Conservation (phyloP, 495 filamentous ascomycete species). For the Pseudotulostoma volvatum region DNA sequence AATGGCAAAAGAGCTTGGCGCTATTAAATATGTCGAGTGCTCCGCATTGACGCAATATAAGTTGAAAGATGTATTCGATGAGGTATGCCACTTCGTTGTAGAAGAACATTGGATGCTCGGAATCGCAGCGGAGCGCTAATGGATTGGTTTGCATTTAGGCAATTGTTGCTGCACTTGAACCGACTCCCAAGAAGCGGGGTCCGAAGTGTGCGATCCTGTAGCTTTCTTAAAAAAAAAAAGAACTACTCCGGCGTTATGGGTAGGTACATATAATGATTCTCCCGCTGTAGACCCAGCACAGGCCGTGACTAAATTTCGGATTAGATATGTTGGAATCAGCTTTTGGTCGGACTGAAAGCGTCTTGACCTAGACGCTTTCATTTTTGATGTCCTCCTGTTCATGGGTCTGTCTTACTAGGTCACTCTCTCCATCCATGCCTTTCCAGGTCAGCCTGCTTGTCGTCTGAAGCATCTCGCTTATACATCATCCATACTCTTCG, state of each 20-base stretch:
- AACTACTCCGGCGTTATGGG: conserved; percentile 7
- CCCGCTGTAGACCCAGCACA: background rate
- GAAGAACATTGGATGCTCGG: background rate
- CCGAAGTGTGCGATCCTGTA: conserved; percentile 30
- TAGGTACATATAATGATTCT: conserved; percentile 9
- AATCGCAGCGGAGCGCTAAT: conserved; percentile 9
- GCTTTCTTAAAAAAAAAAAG: conserved; percentile 4
- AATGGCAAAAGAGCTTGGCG: conserved; percentile 91
- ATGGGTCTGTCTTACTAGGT: conserved; percentile 7
- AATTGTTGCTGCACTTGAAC: conserved; percentile 78
- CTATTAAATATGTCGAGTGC: conserved; percentile 97
- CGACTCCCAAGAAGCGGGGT: conserved; percentile 57
- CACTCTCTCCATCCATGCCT: conserved; percentile 3
- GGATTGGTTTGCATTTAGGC: conserved; percentile 33
- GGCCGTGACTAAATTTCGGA: conserved; percentile 1
- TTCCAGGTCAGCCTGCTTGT: background rate
- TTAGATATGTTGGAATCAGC: conserved; percentile 9
- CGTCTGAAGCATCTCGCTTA: too few species aligned
- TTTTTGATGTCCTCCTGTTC: conserved; percentile 8
- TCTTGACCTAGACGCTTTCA: conserved; percentile 7
- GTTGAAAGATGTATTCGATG: conserved; percentile 97
- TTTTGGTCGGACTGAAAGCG: conserved; percentile 8
- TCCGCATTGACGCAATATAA: conserved; percentile 96
- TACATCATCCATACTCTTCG: too few species aligned
- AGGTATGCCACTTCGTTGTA: conserved; percentile 46